Conservation (phyloP, 1,284 basidiomycete genomes). For the Cryptococcus jaspeensis region DNA sequence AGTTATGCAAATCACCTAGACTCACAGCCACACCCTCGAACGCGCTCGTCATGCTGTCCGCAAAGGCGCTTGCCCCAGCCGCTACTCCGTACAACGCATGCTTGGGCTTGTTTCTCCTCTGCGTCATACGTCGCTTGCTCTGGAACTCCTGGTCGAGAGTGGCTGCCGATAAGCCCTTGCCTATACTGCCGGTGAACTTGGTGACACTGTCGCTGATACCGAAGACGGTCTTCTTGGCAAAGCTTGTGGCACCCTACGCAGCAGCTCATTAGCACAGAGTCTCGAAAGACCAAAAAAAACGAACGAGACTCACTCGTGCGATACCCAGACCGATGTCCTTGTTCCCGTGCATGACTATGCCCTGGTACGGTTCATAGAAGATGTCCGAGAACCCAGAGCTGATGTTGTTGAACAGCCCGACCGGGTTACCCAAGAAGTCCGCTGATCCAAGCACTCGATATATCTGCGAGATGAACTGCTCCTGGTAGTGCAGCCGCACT, state of each 20-base stretch:
- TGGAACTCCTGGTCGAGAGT: constrained; percentile 97
- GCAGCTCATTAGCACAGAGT: neutral
- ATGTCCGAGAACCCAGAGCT: constrained; percentile 98
- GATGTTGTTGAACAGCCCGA: constrained; percentile 97
- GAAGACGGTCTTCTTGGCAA: constrained; percentile 98
- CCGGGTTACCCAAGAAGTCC: constrained; percentile 79
- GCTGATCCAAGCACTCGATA: constrained; percentile 96
- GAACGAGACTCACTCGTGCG: constrained; percentile 68
- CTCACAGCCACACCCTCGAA: constrained; percentile 91
- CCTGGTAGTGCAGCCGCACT: constrained; percentile 88
- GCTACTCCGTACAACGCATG: constrained; percentile 97
- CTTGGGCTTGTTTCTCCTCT: constrained; percentile 88
- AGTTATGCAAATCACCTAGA: constrained; percentile 1
- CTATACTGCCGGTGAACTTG: constrained; percentile 94
- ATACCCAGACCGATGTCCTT: constrained; percentile 95
- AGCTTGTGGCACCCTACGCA: constrained; percentile 85
- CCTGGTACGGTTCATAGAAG: constrained; percentile 98
- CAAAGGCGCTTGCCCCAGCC: constrained; percentile 90
- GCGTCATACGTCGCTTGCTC: constrained; percentile 78
- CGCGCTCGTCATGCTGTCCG: constrained; percentile 90
- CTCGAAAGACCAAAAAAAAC: neutral
- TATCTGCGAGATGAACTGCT: constrained; percentile 89
- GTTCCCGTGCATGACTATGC: constrained; percentile 95
- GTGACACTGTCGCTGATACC: constrained; percentile 94
- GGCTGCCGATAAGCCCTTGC: constrained; percentile 94